Evolutionary conservation across 1,284 basidiomycete genomes (phyloP).

Genomic region (Ganoderma lucidum): DNA sequence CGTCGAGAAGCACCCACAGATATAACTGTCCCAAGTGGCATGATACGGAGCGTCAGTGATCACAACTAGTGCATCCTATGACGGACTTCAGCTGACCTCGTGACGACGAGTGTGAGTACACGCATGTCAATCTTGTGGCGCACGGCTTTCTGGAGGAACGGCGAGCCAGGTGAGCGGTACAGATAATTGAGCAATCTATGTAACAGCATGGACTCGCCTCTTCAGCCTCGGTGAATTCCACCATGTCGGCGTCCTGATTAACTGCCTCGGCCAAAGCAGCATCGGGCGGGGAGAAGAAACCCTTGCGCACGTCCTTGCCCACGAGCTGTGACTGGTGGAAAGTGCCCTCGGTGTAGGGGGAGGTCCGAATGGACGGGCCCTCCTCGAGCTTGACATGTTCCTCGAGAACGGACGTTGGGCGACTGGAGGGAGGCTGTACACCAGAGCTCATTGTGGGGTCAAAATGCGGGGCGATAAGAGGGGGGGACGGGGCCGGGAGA

Average conservation of each 20-base stretch:
- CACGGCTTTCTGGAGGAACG: conserved; percentile 45
- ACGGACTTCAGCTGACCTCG: conserved; percentile 44
- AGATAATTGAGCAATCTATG: background rate
- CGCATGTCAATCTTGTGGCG: conserved; percentile 55
- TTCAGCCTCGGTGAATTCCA: conserved; percentile 55
- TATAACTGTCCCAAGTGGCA: conserved; percentile 44
- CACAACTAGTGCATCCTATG: background rate
- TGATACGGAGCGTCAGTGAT: background rate
- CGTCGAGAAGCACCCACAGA: conserved; percentile 48
- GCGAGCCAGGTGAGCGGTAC: background rate
- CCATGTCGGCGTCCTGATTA: conserved; percentile 54
- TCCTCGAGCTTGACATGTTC: conserved; percentile 23
- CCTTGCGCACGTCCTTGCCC: conserved; percentile 25
- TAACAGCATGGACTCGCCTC: conserved; percentile 44
- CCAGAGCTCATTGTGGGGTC: conserved; percentile 7
- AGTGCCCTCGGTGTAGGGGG: conserved; percentile 37
- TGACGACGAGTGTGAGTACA: conserved; percentile 56
- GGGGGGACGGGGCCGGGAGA: conserved; percentile 3
- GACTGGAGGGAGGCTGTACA: conserved; percentile 4
- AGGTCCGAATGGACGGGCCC: conserved; percentile 16
- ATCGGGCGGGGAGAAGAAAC: conserved; percentile 58
- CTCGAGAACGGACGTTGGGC: conserved; percentile 12
- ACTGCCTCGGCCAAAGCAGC: conserved; percentile 55
- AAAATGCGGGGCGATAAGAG: background rate
- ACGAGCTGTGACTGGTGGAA: conserved; percentile 37